Conservation (phyloP, 2,329 filamentous ascomycete genomes). For the Bipolaris sorokiniana region DNA sequence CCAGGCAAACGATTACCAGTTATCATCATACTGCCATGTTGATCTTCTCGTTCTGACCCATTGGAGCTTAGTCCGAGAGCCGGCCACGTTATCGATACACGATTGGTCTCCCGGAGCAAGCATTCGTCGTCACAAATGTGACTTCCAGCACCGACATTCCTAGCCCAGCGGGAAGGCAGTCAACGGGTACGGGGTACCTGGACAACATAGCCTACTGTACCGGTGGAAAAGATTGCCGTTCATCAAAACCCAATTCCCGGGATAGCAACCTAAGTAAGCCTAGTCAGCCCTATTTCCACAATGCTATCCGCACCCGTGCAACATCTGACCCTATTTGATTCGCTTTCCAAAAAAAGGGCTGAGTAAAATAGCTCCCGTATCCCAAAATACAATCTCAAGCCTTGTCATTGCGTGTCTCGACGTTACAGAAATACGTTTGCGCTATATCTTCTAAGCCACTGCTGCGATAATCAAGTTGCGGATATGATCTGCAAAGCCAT, state of each 20-base stretch:
- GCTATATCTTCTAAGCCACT: neutral
- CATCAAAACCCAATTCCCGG: neutral
- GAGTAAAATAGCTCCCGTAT: neutral
- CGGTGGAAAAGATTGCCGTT: neutral
- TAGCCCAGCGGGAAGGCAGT: neutral
- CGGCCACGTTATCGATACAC: neutral
- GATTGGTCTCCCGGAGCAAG: constrained; percentile 4
- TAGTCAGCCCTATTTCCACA: constrained; percentile 3
- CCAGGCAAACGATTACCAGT: neutral
- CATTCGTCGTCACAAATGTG: neutral
- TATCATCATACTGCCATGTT: too few relatives aligned
- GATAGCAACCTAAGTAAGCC: neutral
- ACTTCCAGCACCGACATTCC: neutral
- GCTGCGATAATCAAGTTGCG: neutral
- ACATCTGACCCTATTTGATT: constrained; percentile 25
- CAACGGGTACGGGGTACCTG: neutral
- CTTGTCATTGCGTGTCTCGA: neutral
- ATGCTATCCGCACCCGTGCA: constrained; percentile 22
- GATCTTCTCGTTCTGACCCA: neutral
- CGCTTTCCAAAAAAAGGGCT: neutral
- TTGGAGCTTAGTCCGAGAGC: neutral
- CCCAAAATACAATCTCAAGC: neutral
- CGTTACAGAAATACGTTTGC: neutral
- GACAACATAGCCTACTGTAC: too few relatives aligned
- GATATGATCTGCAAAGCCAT: neutral